Conservation (phyloP, 352 stramenopile species). For the Phytopythium cucurbitacearum region DNA sequence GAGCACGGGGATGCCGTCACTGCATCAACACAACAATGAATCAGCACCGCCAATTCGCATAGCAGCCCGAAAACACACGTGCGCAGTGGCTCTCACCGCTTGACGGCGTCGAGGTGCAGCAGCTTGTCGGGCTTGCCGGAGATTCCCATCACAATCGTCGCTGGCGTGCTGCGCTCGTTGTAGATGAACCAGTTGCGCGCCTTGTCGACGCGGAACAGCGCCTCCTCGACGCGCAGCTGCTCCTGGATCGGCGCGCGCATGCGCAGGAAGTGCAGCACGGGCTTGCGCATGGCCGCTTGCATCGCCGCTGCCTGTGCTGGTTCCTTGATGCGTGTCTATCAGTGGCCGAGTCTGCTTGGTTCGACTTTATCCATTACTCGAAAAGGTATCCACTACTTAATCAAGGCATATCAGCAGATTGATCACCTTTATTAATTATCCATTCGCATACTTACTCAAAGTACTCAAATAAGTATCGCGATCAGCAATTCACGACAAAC, state of each 20-base stretch:
- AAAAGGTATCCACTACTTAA: too few relatives aligned
- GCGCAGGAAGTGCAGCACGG: conserved; percentile 64
- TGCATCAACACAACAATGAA: conserved; percentile 11
- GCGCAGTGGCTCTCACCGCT: conserved; percentile 42
- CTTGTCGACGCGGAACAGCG: conserved; percentile 88
- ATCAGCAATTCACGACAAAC: too few relatives aligned
- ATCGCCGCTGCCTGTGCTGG: background rate
- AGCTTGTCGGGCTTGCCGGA: conserved; percentile 91
- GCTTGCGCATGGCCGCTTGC: conserved; percentile 24
- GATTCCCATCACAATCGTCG: conserved; percentile 94
- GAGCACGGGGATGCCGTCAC: conserved; percentile 82
- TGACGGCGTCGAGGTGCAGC: conserved; percentile 82
- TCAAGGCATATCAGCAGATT: too few relatives aligned
- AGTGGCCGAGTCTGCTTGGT: conserved; percentile 1
- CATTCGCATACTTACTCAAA: too few relatives aligned
- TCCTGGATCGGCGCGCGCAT: conserved; percentile 68
- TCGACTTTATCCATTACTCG: too few relatives aligned
- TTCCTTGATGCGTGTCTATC: background rate
- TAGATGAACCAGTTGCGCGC: conserved; percentile 80
- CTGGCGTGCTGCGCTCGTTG: conserved; percentile 58
- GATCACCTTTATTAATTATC: too few relatives aligned
- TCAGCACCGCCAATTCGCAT: background rate
- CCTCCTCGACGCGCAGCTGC: conserved; percentile 91
- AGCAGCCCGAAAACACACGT: conserved; percentile 1
- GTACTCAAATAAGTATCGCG: too few relatives aligned